Base-by-base conservation (phyloP, 345 rosid species). In the Citrus glauca region DNA sequence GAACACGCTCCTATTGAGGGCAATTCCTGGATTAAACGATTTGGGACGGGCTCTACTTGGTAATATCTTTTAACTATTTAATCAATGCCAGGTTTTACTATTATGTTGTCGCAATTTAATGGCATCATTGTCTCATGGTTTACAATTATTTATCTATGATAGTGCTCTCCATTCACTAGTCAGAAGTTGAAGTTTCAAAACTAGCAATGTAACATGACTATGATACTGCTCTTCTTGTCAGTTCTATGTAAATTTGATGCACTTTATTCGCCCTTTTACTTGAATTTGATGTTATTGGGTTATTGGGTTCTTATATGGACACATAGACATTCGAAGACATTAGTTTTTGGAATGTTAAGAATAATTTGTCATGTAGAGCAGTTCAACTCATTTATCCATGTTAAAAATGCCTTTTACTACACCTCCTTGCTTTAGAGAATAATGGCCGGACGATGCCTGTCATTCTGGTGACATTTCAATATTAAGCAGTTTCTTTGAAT, bases 1-100 rank as follows among this genome's bases (percentile, higher is more conserved):
- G 99, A 95, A 95, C 80, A 95, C 99, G 1, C 87, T 93, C 84
- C 70, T 95, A 13, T 76, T 95, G 84, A 91, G 98, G 75, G 92
- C 97, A 40, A 88, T 95, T 84, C 99, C 98, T 0, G 99, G 99
- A 33, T 84, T 95, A 78, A 91, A 88, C 73, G 98, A 93, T 71
- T 57, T 93, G 13, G 98, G 92, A 40, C 93, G 85, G 86, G 94
- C 91, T 83, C 69, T 92, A 16, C 84, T 95, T 73, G 99, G 98
- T 95, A 80, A 84, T 77, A 40, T 66, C 17, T 56, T 30, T n/a
- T 45, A 25, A 28, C 40, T 42, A 42, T 62, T 61, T 30, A 62
- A 56, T 76, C 56, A 57, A 13, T 55, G 32, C 25, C 38, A n/a
- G 56, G 38, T 35, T 66, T 33, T 1, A 7, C 20, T 27, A 28